Base-by-base conservation (phyloP, 202 grass and related monocot genomes). In the Setaria viridis region DNA sequence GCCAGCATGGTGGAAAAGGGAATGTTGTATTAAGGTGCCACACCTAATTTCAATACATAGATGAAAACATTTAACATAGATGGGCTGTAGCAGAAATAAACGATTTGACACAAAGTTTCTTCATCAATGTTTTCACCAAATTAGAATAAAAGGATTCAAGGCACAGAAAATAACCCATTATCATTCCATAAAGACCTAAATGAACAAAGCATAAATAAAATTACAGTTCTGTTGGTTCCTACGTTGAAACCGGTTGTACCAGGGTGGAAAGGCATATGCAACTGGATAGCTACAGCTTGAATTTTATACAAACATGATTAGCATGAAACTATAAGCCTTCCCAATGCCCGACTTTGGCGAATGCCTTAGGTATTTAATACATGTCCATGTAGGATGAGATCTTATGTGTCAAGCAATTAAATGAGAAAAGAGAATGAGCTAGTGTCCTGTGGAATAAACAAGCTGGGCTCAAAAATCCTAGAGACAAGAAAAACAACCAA, bases 271-370 rank as follows among this genome's bases (percentile, higher is more conserved):
- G 57, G 9, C 25, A 59, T 79, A 70, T 10, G 29, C 20, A 88
- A 83, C 43, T 70, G 43, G 76, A 80, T 19, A 79, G 62, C 25
- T 47, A 68, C 51, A 63, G 41, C 50, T 62, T 60, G 11, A 62
- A 83, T 88, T 73, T 79, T 62, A 78, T 78, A 48, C 48, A 58
- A 84, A 45, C 10, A 60, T 51, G 19, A 64, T 65, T 49, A 47
- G 29, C 32, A 63, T 33, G 35, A 11, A 57, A 2, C 29, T 67
- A 58, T 45, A 34, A 12, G 62, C 4, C 3, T 32, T 16, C 63
- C 16, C 30, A 32, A 63, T 13, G 30, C 29, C 11, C 12, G 10
- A 33, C 62, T 64, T 64, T 64, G 30, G 62, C 12, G 2, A 30
- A 64, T 64, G 29, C 33, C 11, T 63, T 63, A 32, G 21, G 11